Percentiles rank a stretch among this genome's conserved stretches.
Evolutionary conservation across 129 eudicot species (phyloP).

Genomic region (Glebionis coronaria): DNA sequence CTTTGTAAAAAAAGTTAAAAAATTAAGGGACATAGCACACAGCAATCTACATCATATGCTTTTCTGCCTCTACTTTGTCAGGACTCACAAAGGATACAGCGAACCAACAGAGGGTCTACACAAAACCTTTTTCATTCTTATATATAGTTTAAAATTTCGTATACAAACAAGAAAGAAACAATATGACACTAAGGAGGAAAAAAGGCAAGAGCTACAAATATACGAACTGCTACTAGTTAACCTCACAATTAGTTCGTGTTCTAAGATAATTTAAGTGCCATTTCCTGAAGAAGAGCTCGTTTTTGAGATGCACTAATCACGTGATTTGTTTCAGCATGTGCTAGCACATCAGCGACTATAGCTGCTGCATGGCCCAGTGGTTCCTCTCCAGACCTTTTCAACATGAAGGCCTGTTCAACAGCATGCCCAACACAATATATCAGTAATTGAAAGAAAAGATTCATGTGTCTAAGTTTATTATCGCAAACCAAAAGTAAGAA

Average conservation of each 20-base stretch:
- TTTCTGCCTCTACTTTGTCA: too few species aligned
- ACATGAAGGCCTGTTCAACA: slow-evolving; percentile 72
- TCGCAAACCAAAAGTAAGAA: background rate
- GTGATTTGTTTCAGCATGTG: slow-evolving; percentile 80
- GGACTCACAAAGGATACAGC: too few species aligned
- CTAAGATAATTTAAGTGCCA: slow-evolving; percentile 77
- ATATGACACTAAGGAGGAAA: slow-evolving; percentile 1
- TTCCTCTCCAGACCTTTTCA: slow-evolving; percentile 87
- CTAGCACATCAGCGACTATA: slow-evolving; percentile 87
- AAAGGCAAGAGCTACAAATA: slow-evolving; percentile 16
- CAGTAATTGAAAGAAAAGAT: background rate
- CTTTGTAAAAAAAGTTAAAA: too few species aligned
- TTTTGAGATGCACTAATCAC: slow-evolving; percentile 82
- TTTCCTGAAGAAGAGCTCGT: slow-evolving; percentile 92
- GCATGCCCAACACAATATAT: slow-evolving; percentile 4
- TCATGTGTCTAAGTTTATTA: background rate
- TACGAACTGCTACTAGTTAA: slow-evolving; percentile 15
- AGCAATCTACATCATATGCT: too few species aligned
- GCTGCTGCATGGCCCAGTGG: slow-evolving; percentile 99
- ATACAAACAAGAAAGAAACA: slow-evolving; percentile 20
- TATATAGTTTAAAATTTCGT: slow-evolving; percentile 19
- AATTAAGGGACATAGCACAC: too few species aligned
- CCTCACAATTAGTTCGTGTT: slow-evolving; percentile 12
- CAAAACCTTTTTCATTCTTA: slow-evolving; percentile 23
- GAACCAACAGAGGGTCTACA: background rate